Base-by-base conservation (phyloP, 2,329 filamentous ascomycete genomes). In the Microascus cirrosus region DNA sequence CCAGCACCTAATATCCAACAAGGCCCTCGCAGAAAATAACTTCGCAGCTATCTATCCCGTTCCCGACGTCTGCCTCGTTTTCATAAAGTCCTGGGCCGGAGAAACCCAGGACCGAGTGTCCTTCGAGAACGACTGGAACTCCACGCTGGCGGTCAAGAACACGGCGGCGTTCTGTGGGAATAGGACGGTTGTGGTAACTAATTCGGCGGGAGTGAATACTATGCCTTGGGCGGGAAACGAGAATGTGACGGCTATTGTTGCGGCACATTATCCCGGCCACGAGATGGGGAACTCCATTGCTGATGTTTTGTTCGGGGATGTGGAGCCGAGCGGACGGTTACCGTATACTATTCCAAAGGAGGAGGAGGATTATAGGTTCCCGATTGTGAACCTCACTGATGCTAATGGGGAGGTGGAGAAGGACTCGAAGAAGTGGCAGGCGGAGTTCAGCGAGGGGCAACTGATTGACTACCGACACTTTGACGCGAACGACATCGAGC, bases 181-280 rank as follows among this genome's bases (percentile, higher is more conserved):
- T 62, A 86, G 86, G 63, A 81, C 82, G 11, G 80, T 90, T 1
- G 68, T 90, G 18, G 77, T 86, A 36, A 86, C 86, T n/a, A 85
- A 90, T 65, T 76, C 90, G 0, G 87, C 87, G 0, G 86, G 86
- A 1, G 84, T 90, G 64, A 86, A 89, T 70, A 85, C 85, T 15
- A 86, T 87, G 22, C 90, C 11, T 86, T 93, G 85, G 79, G 84
- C 88, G 65, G 73, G 88, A 56, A 85, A 84, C 70, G 81, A 83
- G 36, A 95, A 95, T 70, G 78, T 95, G 55, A 91, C 89, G 1
- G 90, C 89, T 42, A 90, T 95, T 57, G 69, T 95, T 1, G 94
- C 87, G 81, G 89, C 89, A 35, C 88, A 89, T 65, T 72, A 90
- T 22, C 90, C 90, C 0, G 91, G 91, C 13, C 86, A 95, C 67